Evolutionary conservation across 352 stramenopile species (phyloP), one percentile per base, ranked within the genome.

Genomic region (Phytopythium mirpurense): DNA sequence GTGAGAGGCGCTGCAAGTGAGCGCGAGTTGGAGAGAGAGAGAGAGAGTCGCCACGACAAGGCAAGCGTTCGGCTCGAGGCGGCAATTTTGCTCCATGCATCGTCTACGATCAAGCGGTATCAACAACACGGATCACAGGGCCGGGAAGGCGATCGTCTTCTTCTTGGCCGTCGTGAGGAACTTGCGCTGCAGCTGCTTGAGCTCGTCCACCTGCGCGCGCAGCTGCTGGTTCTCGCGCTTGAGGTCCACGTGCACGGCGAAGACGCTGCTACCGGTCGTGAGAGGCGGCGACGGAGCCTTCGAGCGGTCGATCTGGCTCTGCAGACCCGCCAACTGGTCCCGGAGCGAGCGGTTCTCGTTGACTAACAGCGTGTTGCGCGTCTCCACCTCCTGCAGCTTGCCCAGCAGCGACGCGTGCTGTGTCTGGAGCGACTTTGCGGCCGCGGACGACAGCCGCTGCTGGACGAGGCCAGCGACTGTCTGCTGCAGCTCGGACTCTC

Each of bases 211-310:
- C 58, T 89, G 80, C 21, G 67, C 52, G n/a, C 66, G 60, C 29
- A 91, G 49, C 49, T 84, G 70, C 37, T 70, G 71, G 44, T 91
- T 91, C 52, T 91, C 81, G 32, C 78, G 74, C 56, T 89, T 91
- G 21, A 91, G 67, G 32, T 91, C 76, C 34, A 91, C 68, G 47
- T 91, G 81, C 15, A 82, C 71, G 8, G 70, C 74, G 41, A 91
- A 91, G 27, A 73, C 52, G 23, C 57, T 73, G 15, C n/a, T n/a
- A n/a, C 63, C 57, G 53, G 38, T 57, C 40, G 57, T 56, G 21
- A 46, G 16, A 23, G 42, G 24, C 37, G 67, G 40, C 21, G 45
- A 48, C 57, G 70, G 46, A 38, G 34, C 9, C 57, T 68, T 54
- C 50, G 49, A 51, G 42, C 65, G 49, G 59, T 50, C 51, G 23